Evolutionary conservation across 2,329 filamentous ascomycete species (phyloP), one percentile per base, ranked within the genome.

Genomic region (Neonectria ditissima): DNA sequence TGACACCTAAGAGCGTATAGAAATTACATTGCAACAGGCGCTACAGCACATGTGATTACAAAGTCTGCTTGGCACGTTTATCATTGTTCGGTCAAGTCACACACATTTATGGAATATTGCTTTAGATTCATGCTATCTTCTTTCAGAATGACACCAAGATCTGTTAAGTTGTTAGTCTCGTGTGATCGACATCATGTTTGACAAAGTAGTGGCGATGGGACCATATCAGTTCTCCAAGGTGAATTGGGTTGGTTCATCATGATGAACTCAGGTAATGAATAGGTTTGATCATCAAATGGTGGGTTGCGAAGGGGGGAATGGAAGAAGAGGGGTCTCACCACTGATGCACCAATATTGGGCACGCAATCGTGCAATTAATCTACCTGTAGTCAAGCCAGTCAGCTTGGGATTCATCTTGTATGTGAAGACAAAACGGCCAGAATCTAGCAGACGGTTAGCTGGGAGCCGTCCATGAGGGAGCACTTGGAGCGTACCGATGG

Each of bases 141-240:
- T 34, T 34, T 34, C 34, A n/a, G 2, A 6, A n/a, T n/a, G 4
- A 4, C n/a, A 32, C 6, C 13, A n/a, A 10, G 8, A 47, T 47
- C 59, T 62, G 28, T 54, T 16, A 18, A 58, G 10, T 34, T 39
- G 50, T 66, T 59, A 48, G 55, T 54, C 28, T 52, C 54, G 50
- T 39, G 44, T 55, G 32, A 41, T 18, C 8, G 13, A 32, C 14
- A 11, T 41, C 24, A 53, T 28, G 24, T 57, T 39, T 32, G 53
- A 65, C 7, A 62, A 62, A 63, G 55, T 24, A 16, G 20, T 18
- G 37, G 5, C 39, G 56, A 58, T 48, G 59, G 65, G 66, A 69
- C 69, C 69, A 74, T 67, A 76, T 87, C 85, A 87, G 85, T 87
- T 87, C 85, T 87, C 85, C 85, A 87, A 87, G 85, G 84, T 87